Evolutionary conservation across 805 yeast genomes (phyloP), one percentile per base, ranked within the genome.

Genomic region (Candida ortonii): DNA sequence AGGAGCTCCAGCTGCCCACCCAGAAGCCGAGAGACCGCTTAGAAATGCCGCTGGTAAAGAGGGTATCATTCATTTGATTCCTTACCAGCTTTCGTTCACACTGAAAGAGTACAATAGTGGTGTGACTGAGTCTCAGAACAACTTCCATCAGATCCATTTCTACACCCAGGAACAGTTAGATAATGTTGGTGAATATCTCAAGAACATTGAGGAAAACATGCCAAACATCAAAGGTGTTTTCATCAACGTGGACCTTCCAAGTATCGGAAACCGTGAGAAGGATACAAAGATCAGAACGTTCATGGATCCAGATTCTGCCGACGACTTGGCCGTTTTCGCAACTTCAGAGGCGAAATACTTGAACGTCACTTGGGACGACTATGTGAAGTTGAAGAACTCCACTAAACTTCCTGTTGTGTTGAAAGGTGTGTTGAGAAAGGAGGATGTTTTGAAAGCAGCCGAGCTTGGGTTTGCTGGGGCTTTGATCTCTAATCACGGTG

Each of bases 211-310:
- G 26, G 18, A 33, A 11, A 63, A 80, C 26, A 37, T 47, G 17
- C 58, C 67, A 29, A 88, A 86, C 1, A 67, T 82, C 43, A 78
- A 77, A 49, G 94, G 84, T 1, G 60, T 87, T 16, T 85, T 84
- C 55, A 78, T 86, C 44, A 87, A 95, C 3, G 93, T 84, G 7
- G 96, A 86, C 64, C 86, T 95, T 1, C 90, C 95, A 3, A 80
- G 83, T 38, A 64, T 85, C 25, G 96, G 96, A 7, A 74, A 89
- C 41, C 74, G 96, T 45, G 96, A 87, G 59, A 85, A 84, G 55
- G 96, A 87, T 53, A 75, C 77, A 76, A 73, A 86, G 42, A 64
- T 77, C 38, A 83, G 83, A 57, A 73, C 75, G 39, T 59, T 67
- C 16, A 67, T 75, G 70, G 73, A 47, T 70, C 69, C 65, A 2